Percentiles rank a stretch among this genome's conserved stretches.
phyloP scores from a whole-genome alignment of 495 filamentous ascomycete species.

The Trichoderma virens region DNA sequence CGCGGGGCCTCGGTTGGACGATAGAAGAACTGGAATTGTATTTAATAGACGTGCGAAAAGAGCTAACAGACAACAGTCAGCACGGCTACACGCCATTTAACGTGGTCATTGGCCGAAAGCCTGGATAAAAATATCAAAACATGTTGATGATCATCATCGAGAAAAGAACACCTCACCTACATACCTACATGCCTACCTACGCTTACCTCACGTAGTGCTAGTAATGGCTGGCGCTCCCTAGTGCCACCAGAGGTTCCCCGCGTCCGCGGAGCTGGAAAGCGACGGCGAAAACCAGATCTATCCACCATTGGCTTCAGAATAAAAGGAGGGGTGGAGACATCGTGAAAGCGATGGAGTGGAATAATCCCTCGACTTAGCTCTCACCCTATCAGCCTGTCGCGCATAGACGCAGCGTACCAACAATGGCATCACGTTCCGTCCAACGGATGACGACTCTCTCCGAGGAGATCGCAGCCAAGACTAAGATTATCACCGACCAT shows the following conservation, averaged over 20 bases:
- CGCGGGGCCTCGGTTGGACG: constrained; percentile 31
- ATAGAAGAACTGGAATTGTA: constrained; percentile 39
- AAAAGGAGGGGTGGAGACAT: constrained; percentile 4
- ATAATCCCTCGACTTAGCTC: constrained; percentile 1
- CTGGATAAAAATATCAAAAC: constrained; percentile 27
- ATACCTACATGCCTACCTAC: no score
- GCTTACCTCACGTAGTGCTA: no score
- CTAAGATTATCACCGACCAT: constrained; percentile 19
- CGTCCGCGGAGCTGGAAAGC: not conserved
- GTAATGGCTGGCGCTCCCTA: not conserved
- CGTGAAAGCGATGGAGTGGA: not conserved
- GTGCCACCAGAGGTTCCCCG: not conserved
- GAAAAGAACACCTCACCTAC: no score
- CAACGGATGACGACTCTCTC: constrained; percentile 10
- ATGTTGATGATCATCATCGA: no score
- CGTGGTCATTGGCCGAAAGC: constrained; percentile 50
- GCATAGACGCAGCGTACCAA: not conserved
- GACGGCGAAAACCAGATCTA: not conserved
- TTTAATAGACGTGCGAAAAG: constrained; percentile 49
- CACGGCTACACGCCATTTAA: constrained; percentile 49
- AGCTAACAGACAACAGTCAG: constrained; percentile 43
- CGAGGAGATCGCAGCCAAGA: constrained; percentile 17
- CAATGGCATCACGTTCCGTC: not conserved
- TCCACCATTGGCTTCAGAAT: not conserved
- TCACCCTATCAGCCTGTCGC: not conserved